Evolutionary conservation across 768 basidiomycete species (phyloP), one percentile per base, ranked within the genome.

Genomic region (Phlebiopsis flavidoalba): DNA sequence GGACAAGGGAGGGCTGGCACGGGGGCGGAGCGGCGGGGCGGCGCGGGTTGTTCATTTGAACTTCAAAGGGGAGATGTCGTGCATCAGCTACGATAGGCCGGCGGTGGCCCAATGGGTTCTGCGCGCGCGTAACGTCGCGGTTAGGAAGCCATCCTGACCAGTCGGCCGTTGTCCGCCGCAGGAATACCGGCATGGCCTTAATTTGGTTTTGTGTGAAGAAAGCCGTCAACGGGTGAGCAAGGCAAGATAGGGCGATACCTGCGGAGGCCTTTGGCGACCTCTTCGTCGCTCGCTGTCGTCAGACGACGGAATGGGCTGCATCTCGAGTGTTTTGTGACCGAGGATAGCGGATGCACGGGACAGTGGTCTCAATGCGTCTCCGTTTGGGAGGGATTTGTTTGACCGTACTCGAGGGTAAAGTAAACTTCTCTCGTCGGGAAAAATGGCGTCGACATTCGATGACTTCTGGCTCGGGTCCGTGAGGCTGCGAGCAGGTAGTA

Each of bases 31-130:
- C 69, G 17, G 59, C 70, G 50, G 40, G 73, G 43, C 58, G 65
- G 57, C 62, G 57, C 60, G 48, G 59, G 1, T 57, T 63, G 14
- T 63, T 63, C 37, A 77, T 65, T 19, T 70, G 62, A 2, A 68
- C 69, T 66, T 86, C 83, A 63, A 86, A 84, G 5, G 77, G 75
- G 55, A 86, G 78, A 0, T 84, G 85, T 36, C 77, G 70, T 3
- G 76, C 71, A 51, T 74, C 80, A 1, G 87, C 79, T 47, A 81
- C 76, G 47, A 88, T 72, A n/a, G 33, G 81, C 76, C 21, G 64
- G 65, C 22, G 64, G 60, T 11, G 56, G 53, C 8, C 43, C 47
- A n/a, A 55, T 50, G 54, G n/a, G 8, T 72, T 73, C 3, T 72
- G 68, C 17, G 71, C 76, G 1, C 69, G 73, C 5, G 72, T 77